Conservation (phyloP, 139 green algal genomes). For the Zygnema cylindricum region DNA sequence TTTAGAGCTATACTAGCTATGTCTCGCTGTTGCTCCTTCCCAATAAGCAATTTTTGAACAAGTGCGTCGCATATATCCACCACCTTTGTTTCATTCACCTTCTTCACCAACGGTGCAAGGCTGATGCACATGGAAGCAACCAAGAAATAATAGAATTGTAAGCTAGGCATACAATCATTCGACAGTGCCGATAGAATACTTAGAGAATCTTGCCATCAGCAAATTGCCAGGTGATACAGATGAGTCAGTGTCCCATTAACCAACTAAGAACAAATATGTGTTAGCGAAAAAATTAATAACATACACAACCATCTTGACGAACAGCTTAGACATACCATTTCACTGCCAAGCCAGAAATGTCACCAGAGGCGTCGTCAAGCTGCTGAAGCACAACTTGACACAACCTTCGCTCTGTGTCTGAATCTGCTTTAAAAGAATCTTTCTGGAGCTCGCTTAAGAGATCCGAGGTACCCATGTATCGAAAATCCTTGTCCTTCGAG, state of each 20-base stretch:
- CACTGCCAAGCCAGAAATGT: constrained; percentile 88
- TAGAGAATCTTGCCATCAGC: too few relatives aligned
- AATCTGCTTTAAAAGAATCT: constrained; percentile 75
- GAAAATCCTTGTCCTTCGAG: constrained; percentile 73
- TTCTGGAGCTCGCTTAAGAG: constrained; percentile 85
- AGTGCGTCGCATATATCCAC: constrained; percentile 73
- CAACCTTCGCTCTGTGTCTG: constrained; percentile 75
- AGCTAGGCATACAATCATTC: too few relatives aligned
- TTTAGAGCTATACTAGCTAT: constrained; percentile 85
- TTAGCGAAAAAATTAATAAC: too few relatives aligned
- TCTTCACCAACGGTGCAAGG: constrained; percentile 83
- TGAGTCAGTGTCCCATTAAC: too few relatives aligned
- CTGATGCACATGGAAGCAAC: constrained; percentile 27
- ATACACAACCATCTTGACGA: too few relatives aligned
- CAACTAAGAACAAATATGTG: too few relatives aligned
- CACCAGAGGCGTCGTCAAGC: constrained; percentile 85
- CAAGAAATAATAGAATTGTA: too few relatives aligned
- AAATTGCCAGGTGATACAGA: too few relatives aligned
- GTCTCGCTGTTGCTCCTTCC: constrained; percentile 77
- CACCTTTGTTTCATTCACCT: constrained; percentile 71
- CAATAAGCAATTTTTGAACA: constrained; percentile 72
- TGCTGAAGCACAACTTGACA: constrained; percentile 77
- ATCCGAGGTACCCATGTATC: constrained; percentile 95
- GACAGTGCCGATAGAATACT: too few relatives aligned
- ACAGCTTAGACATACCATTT: constrained; percentile 69